Base-by-base conservation (phyloP, 2,329 filamentous ascomycete species). In the Monosporascus sp. region DNA sequence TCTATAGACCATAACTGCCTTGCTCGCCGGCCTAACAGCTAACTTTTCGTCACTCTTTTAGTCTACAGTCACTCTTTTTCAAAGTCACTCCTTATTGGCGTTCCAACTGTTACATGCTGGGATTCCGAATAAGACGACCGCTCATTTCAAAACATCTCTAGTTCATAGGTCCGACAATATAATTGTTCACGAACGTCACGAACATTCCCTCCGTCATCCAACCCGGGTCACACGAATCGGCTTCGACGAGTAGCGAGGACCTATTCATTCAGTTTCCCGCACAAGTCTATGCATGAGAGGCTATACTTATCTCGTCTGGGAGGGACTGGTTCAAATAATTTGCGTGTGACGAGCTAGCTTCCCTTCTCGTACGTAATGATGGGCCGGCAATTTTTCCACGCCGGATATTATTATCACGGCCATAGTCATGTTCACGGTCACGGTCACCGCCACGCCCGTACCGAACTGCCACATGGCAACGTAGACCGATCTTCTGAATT, bases 1-100 rank as follows among this genome's bases (percentile, higher is more conserved):
- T 61, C 62, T 58, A 57, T 62, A 58, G 63, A 65, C 60, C 63
- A 58, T 11, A 60, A 65, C 65, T 71, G 77, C 77, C 77, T 79
- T 19, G 78, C 76, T 74, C 78, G 77, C 78, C 71, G 80, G 79
- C 78, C 71, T 81, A 74, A 66, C 62, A 68, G 56, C 60, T 62
- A 69, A 65, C 65, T 66, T 67, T 58, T 59, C 70, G 67, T 71
- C 74, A 68, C 68, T 78, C 74, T 63, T 74, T 73, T 71, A 59
- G 54, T 51, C 50, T 41, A 27, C 24, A 50, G 24, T 38, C 27
- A 19, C 48, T 58, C 52, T 53, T 52, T 57, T 58, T 55, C 49
- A 62, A 43, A 43, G 40, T 43, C 40, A 31, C 43, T 46, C 43
- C 11, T 46, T 46, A 26, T 17, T 19, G 40, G 57, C 53, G 45